Conservation (phyloP, 129 eudicot species). For the Centaurea solstitialis region DNA sequence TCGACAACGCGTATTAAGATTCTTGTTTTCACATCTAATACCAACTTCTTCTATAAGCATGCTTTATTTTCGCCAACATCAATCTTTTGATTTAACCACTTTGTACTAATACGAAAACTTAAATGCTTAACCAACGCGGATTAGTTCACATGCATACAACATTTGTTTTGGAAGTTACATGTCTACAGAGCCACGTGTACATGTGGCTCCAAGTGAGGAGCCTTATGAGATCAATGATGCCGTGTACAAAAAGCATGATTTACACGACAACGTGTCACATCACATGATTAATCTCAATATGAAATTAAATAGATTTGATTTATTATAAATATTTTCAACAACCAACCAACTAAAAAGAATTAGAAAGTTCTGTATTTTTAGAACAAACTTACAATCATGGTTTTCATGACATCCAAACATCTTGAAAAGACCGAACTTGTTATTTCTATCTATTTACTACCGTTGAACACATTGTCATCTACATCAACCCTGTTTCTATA, state of each 20-base stretch:
- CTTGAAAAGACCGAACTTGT: background rate
- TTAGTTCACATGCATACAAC: background rate
- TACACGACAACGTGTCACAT: background rate
- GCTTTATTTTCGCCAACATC: background rate
- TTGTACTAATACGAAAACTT: background rate
- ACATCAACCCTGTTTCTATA: background rate
- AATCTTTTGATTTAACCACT: background rate
- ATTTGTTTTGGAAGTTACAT: background rate
- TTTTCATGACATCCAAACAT: background rate
- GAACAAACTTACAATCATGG: background rate
- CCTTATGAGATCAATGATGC: background rate
- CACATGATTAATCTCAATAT: background rate
- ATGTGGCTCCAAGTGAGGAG: no score
- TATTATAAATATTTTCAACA: background rate
- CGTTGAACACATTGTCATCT: background rate
- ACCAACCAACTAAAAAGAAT: background rate
- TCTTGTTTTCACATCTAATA: conserved; percentile 12
- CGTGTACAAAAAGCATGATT: background rate
- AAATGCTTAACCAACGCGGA: background rate
- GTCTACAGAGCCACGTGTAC: background rate
- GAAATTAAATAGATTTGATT: background rate
- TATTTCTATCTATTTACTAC: background rate
- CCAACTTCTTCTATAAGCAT: background rate
- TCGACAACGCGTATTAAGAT: conserved; percentile 12
- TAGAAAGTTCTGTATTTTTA: no score